phyloP scores from a whole-genome alignment of 1,139 yeast species.

The Taiozyma sp. region DNA sequence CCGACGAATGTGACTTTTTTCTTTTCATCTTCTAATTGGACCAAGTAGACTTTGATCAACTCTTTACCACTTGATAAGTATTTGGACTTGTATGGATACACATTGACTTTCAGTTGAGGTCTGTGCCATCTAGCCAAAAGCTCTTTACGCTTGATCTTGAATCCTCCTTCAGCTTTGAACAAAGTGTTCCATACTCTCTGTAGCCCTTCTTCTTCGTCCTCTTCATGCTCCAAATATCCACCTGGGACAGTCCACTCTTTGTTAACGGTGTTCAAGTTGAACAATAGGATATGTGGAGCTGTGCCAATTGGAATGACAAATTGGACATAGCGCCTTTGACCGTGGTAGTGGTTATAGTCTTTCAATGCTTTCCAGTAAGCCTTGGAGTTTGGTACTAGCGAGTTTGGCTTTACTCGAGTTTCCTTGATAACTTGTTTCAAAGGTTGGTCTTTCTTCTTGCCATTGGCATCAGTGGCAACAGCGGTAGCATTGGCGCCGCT shows the following conservation, averaged over 20 bases:
- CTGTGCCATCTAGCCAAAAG: slow-evolving; percentile 35
- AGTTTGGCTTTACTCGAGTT: slow-evolving; percentile 3
- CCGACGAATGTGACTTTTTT: slow-evolving; percentile 27
- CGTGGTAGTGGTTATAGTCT: slow-evolving; percentile 27
- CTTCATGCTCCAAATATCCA: slow-evolving; percentile 27
- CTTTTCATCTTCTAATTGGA: slow-evolving; percentile 24
- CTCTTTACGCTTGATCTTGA: slow-evolving; percentile 18
- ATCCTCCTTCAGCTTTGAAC: slow-evolving; percentile 14
- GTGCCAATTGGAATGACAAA: slow-evolving; percentile 30
- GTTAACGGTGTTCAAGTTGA: slow-evolving; percentile 19
- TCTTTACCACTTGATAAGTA: slow-evolving; percentile 31
- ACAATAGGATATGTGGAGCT: slow-evolving; percentile 29
- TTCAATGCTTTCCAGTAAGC: slow-evolving; percentile 22
- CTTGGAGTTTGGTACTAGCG: slow-evolving; percentile 5
- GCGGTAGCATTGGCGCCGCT: neutral
- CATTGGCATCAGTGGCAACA: neutral
- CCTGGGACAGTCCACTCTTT: slow-evolving; percentile 25
- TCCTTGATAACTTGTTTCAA: slow-evolving; percentile 1
- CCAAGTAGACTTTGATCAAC: slow-evolving; percentile 29
- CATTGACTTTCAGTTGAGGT: slow-evolving; percentile 29
- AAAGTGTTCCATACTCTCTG: slow-evolving; percentile 24
- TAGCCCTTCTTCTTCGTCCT: slow-evolving; percentile 28
- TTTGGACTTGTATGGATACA: slow-evolving; percentile 33
- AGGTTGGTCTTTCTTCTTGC: neutral
- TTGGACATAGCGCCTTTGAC: slow-evolving; percentile 31